These are phyloP conservation scores for Mortierella sp. DNA, from an alignment of 371 early-diverging fungal species.

Conservation along the genomic window DNA sequence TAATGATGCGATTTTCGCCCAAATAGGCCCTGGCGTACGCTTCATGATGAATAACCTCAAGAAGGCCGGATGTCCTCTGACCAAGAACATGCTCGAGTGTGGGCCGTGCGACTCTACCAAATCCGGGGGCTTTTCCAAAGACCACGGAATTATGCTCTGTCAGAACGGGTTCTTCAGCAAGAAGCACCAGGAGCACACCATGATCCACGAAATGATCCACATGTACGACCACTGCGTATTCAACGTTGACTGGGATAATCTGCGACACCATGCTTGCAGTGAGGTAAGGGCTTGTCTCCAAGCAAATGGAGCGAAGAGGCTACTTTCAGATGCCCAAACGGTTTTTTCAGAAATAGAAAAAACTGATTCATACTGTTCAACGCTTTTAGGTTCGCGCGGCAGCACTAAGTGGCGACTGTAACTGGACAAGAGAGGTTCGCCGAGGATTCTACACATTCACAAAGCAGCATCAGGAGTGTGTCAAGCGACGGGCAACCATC, in stretches of 20 bases:
- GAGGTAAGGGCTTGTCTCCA: slow-evolving; percentile 62
- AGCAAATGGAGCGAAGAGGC: no score
- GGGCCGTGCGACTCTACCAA: slow-evolving; percentile 82
- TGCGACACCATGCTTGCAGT: slow-evolving; percentile 93
- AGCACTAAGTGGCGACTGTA: slow-evolving; percentile 93
- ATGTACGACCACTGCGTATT: slow-evolving; percentile 91
- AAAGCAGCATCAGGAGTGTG: slow-evolving; percentile 95
- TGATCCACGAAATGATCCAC: slow-evolving; percentile 97
- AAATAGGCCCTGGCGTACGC: slow-evolving; percentile 80
- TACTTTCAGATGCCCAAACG: no score
- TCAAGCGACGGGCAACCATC: slow-evolving; percentile 88
- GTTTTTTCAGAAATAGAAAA: no score
- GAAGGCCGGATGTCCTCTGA: slow-evolving; percentile 75
- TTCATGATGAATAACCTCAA: slow-evolving; percentile 86
- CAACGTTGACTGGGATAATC: slow-evolving; percentile 85
- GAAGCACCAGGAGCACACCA: slow-evolving; percentile 85
- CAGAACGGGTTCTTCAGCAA: slow-evolving; percentile 81
- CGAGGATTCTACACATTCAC: slow-evolving; percentile 81
- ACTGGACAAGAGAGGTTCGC: slow-evolving; percentile 87
- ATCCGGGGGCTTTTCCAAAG: slow-evolving; percentile 86
- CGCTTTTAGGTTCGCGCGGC: slow-evolving; percentile 91
- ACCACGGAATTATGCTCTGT: slow-evolving; percentile 85
- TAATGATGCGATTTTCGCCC: no score
- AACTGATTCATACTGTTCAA: no score
- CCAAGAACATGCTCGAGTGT: slow-evolving; percentile 76